phyloP scores from a whole-genome alignment of 2,329 filamentous ascomycete genomes.

The Scorias spongiosa region DNA sequence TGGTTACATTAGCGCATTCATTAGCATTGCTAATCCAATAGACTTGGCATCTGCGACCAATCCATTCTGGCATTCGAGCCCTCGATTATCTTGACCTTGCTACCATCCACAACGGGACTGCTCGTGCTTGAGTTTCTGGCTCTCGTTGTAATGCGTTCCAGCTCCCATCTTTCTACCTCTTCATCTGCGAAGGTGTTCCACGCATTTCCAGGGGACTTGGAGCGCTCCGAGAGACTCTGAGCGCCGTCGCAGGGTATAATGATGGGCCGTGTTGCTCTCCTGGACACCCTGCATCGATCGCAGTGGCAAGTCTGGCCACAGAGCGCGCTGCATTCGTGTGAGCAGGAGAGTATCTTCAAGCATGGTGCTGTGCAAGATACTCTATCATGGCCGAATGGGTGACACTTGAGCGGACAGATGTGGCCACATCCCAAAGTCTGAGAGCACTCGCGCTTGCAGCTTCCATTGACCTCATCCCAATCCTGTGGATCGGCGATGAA shows the following conservation, averaged over 20 bases:
- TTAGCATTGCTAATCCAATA: too few species aligned
- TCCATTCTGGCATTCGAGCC: too few species aligned
- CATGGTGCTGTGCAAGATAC: conserved; percentile 19
- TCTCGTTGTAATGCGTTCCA: too few species aligned
- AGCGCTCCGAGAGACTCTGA: background rate
- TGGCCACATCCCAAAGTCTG: conserved; percentile 36
- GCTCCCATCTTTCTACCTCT: background rate
- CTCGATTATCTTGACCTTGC: too few species aligned
- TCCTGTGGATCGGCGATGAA: conserved; percentile 30
- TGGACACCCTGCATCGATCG: conserved; percentile 4
- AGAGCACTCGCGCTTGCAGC: conserved; percentile 35
- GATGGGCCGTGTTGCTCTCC: background rate
- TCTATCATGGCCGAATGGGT: conserved; percentile 28
- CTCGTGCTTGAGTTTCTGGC: too few species aligned
- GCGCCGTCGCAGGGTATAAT: background rate
- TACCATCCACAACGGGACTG: too few species aligned
- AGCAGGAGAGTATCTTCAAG: conserved; percentile 1
- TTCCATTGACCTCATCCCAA: conserved; percentile 39
- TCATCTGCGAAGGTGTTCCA: background rate
- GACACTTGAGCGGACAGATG: conserved; percentile 36
- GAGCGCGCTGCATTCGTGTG: conserved; percentile 1
- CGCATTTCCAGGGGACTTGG: background rate
- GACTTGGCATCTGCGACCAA: too few species aligned
- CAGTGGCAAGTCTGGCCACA: conserved; percentile 21
- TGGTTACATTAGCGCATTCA: too few species aligned